Evolutionary conservation across 352 stramenopile species (phyloP).

Genomic region (Pythium phragmiticola): DNA sequence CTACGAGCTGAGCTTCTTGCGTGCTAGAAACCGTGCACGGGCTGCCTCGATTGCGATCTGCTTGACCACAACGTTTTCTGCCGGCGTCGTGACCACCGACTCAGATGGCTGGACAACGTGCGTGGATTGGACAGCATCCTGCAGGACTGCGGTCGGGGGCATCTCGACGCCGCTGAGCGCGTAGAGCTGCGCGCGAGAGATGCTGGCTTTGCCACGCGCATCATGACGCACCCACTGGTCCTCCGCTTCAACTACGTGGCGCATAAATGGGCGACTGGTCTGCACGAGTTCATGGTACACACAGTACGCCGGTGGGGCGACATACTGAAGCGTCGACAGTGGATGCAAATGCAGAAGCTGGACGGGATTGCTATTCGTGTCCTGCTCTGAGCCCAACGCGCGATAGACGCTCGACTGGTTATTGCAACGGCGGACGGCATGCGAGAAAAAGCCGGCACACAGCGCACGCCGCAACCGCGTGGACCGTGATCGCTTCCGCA

Average conservation of each 20-base stretch:
- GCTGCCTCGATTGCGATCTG: conserved; percentile 21
- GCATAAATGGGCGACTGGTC: conserved; percentile 74
- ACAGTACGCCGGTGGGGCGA: conserved; percentile 48
- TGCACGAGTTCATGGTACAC: conserved; percentile 75
- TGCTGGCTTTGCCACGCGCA: conserved; percentile 28
- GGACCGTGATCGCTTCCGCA: conserved; percentile 7
- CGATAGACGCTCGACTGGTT: conserved; percentile 59
- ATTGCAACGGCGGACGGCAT: conserved; percentile 60
- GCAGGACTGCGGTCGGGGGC: neutral
- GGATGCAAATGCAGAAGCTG: conserved; percentile 73
- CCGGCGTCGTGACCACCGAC: neutral
- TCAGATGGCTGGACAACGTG: neutral
- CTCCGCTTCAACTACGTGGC: conserved; percentile 48
- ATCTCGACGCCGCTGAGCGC: conserved; percentile 43
- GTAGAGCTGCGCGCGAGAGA: conserved; percentile 40
- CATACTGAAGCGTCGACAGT: conserved; percentile 49
- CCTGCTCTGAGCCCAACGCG: conserved; percentile 13
- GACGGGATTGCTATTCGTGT: conserved; percentile 6
- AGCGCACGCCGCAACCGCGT: conserved; percentile 24
- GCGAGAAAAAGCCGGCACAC: conserved; percentile 69
- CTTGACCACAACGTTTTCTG: neutral
- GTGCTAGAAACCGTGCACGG: conserved; percentile 25
- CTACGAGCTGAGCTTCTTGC: conserved; percentile 14
- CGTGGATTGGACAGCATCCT: neutral
- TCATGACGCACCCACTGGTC: conserved; percentile 53